Conservation (phyloP, 768 basidiomycete species). For the Mrakia gelida region DNA sequence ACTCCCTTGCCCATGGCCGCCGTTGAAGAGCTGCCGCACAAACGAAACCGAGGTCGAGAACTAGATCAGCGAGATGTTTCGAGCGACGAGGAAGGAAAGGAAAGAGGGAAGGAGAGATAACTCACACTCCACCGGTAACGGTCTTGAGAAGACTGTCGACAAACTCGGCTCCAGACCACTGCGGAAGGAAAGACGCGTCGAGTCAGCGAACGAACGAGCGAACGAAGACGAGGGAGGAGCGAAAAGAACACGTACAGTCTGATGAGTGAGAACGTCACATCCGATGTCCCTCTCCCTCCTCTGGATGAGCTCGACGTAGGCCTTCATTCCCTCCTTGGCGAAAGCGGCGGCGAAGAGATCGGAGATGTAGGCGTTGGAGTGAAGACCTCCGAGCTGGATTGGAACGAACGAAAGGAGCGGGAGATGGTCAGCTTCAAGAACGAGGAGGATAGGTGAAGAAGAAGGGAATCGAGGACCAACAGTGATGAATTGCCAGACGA, state of each 20-base stretch:
- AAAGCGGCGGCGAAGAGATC: constrained; percentile 84
- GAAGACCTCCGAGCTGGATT: constrained; percentile 81
- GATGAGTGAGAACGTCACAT: constrained; percentile 95
- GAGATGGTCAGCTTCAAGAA: constrained; percentile 14
- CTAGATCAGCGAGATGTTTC: not conserved
- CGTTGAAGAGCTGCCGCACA: constrained; percentile 62
- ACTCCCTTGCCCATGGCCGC: constrained; percentile 99
- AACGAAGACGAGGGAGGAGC: not conserved
- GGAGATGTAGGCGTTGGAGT: constrained; percentile 95
- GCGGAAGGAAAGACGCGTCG: constrained; percentile 18
- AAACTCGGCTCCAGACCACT: constrained; percentile 96
- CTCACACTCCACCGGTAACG: constrained; percentile 81
- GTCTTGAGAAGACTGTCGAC: constrained; percentile 89
- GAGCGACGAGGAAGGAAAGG: not conserved
- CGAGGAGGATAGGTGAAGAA: not conserved
- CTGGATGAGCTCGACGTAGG: constrained; percentile 93
- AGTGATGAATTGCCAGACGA: constrained; percentile 99
- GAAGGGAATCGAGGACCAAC: constrained; percentile 49
- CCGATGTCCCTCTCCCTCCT: constrained; percentile 86
- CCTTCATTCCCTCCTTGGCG: constrained; percentile 96
- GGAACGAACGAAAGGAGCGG: constrained; percentile 1
- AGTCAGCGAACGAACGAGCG: constrained; percentile 29
- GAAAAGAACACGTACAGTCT: constrained; percentile 60
- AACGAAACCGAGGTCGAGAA: not conserved
- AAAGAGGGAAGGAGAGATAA: no score